Evolutionary conservation across 495 filamentous ascomycete genomes (phyloP), one percentile per base, ranked within the genome.

Genomic region (Aspergillus egyptiacus): DNA sequence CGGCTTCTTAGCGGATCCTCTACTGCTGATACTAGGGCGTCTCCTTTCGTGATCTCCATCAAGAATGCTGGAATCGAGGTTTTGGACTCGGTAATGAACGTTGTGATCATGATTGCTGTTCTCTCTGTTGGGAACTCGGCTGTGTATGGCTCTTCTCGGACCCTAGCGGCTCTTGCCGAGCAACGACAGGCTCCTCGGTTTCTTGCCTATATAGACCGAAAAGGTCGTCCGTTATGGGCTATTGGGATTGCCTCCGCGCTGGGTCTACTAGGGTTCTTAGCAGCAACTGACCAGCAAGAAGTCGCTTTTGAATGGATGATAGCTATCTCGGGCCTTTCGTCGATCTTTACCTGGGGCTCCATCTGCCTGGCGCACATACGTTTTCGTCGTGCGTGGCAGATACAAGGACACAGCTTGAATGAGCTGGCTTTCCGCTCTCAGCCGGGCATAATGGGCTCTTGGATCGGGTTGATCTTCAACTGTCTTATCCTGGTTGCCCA

Each of bases 301-400:
- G 67, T 78, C 2, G 86, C 88, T 0, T 87, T 96, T 51, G 69
- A 71, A 25, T 97, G 91, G 91, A 85, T 97, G 73, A 76, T 95
- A 51, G 87, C 91, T 30, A 78, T 95, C 34, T 94, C 88, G 0
- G 90, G 87, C 35, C 78, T 97, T 9, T 90, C 86, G 0, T 86
- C 85, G 17, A 84, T 96, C 68, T 88, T 96, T 71, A 96, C 91
- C 28, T 96, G 91, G 91, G 84, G 82, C 41, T 89, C 85, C 32
- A 88, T 96, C 63, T 95, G 89, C 59, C 69, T 93, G 0, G 75
- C 80, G 0, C 91, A 97, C 66, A 94, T 97, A 66, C 88, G 91
- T 23, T 97, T 97, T 77, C 89, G 91, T 28, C 67, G 70, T 2
- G 90, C 80, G 8, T 95, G 88, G 89, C 69, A 67, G 13, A 43